Percentiles rank a stretch among this genome's conserved stretches.
Evolutionary conservation across 352 stramenopile genomes (phyloP).

Genomic region (Elongisporangium undulatum): DNA sequence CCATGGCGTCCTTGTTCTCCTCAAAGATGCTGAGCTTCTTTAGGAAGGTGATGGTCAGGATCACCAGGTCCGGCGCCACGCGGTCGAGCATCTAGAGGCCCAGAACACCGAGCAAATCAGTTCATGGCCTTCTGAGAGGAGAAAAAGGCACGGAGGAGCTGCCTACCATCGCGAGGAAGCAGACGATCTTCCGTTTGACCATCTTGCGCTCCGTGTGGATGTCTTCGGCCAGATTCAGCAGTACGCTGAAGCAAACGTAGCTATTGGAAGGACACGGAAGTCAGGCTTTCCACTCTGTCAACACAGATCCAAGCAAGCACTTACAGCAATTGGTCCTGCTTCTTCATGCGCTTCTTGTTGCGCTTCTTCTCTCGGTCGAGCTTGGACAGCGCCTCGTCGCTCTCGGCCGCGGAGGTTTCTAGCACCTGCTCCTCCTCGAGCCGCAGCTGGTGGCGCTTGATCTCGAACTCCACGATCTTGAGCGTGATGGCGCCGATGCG

Average conservation of each 20-base stretch:
- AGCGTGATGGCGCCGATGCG: slow-evolving; percentile 92
- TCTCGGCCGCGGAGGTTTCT: slow-evolving; percentile 20
- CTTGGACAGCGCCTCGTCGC: slow-evolving; percentile 41
- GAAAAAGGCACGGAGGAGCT: not conserved
- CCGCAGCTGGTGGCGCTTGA: slow-evolving; percentile 85
- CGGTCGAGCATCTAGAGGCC: slow-evolving; percentile 74
- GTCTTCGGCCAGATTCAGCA: slow-evolving; percentile 94
- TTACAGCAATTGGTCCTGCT: slow-evolving; percentile 92
- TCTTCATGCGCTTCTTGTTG: slow-evolving; percentile 87
- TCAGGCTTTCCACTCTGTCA: slow-evolving; percentile 1
- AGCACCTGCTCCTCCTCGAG: slow-evolving; percentile 64
- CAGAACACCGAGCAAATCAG: slow-evolving; percentile 9
- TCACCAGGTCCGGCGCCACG: slow-evolving; percentile 84
- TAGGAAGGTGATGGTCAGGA: slow-evolving; percentile 89
- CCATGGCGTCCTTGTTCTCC: slow-evolving; percentile 93
- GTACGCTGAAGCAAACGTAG: slow-evolving; percentile 89
- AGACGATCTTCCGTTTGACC: slow-evolving; percentile 91
- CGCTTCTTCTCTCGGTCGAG: slow-evolving; percentile 80
- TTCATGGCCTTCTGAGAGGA: not conserved
- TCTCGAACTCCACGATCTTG: slow-evolving; percentile 94
- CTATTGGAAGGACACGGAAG: slow-evolving; percentile 15
- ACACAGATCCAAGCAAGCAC: slow-evolving; percentile 2
- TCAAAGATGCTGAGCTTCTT: slow-evolving; percentile 95
- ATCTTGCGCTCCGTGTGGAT: slow-evolving; percentile 94
- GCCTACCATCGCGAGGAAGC: slow-evolving; percentile 77